These are phyloP conservation scores for Yamadazyma blattariae DNA, from an alignment of 1,139 yeast species.

Conservation along the genomic window DNA sequence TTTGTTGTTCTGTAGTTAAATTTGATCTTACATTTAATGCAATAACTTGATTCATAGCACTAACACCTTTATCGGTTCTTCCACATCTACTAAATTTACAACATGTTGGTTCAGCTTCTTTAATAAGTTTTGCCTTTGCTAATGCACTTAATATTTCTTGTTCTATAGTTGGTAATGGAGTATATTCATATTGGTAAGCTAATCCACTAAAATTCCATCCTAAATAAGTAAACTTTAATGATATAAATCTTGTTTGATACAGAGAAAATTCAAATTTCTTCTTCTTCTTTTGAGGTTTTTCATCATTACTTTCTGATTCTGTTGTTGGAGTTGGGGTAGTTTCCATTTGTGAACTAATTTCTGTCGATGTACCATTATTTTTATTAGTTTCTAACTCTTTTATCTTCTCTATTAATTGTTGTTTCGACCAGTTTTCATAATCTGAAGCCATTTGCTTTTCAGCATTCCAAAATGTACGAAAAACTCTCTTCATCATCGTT, in stretches of 20 bases:
- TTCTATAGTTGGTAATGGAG: constrained; percentile 87
- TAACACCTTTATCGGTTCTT: constrained; percentile 93
- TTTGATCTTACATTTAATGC: constrained; percentile 74
- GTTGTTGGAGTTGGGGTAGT: background rate
- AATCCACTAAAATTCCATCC: constrained; percentile 96
- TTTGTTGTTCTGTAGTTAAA: constrained; percentile 55
- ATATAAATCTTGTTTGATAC: constrained; percentile 67
- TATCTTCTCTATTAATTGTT: constrained; percentile 49
- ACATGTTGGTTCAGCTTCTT: constrained; percentile 56
- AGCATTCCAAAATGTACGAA: constrained; percentile 7
- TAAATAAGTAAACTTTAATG: constrained; percentile 77
- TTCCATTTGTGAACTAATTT: background rate
- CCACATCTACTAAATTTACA: constrained; percentile 89
- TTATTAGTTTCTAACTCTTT: constrained; percentile 42
- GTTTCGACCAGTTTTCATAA: constrained; percentile 51
- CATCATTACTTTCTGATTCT: constrained; percentile 2
- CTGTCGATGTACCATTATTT: no score
- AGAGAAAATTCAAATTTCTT: constrained; percentile 68
- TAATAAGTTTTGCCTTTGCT: constrained; percentile 62
- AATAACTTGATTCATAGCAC: constrained; percentile 95
- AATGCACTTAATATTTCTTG: constrained; percentile 71
- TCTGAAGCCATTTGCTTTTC: constrained; percentile 4
- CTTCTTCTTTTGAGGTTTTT: constrained; percentile 20
- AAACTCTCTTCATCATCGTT: constrained; percentile 24
- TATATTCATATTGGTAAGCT: constrained; percentile 72